A percentile compares a stretch with the other conserved stretches of the same genome.
Conservation (phyloP, 139 green algal genomes). For the Desmodesmus armatus region DNA sequence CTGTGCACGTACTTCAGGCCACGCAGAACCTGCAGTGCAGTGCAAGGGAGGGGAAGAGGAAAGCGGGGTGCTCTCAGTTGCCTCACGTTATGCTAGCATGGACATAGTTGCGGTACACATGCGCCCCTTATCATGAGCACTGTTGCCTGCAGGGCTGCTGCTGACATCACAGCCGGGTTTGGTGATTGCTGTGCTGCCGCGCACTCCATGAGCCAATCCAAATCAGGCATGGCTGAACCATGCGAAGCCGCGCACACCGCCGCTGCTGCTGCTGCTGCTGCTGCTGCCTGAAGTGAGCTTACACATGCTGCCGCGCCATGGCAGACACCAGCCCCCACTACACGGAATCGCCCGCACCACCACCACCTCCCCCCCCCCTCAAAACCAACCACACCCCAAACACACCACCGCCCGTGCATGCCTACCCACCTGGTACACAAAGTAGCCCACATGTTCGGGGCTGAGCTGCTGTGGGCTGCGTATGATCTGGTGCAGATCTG, state of each 20-base stretch:
- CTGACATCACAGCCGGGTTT: no score
- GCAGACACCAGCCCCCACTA: background rate
- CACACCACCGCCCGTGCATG: background rate
- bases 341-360: background rate
- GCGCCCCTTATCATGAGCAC: background rate
- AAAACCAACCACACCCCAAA: no score
- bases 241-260: background rate
- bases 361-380: background rate
- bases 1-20: slow-evolving; percentile 94
- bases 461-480: slow-evolving; percentile 91
- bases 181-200: no score
- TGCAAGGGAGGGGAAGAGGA: no score
- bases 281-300: background rate
- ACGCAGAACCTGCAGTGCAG: slow-evolving; percentile 78
- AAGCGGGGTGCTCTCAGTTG: background rate
- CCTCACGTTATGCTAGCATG: no score
- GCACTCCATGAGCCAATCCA: background rate
- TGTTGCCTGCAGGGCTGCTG: background rate
- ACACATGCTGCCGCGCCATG: background rate
- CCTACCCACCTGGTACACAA: slow-evolving; percentile 91
- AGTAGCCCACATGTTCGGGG: slow-evolving; percentile 98
- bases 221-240: background rate
- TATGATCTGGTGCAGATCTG: slow-evolving; percentile 99
- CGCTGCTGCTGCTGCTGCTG: background rate
- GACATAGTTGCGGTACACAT: background rate